A percentile compares a stretch with the other conserved stretches of the same genome.
Conservation (phyloP, 495 filamentous ascomycete species). For the Hypoxylon lienhwacheense region DNA sequence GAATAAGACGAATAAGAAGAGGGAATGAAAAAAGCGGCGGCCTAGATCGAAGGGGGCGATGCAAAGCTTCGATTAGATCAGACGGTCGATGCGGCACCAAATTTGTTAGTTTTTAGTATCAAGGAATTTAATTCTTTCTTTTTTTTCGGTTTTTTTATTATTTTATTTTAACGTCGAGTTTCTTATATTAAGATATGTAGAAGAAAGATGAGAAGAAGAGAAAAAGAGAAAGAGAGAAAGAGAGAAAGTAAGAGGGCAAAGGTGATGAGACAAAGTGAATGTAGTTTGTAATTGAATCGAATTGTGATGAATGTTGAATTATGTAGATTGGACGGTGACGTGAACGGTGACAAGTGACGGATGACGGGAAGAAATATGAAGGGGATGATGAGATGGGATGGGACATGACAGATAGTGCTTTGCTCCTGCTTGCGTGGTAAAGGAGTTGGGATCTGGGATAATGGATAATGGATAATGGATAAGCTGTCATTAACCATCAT, state of each 20-base stretch:
- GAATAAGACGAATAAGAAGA: slow-evolving; percentile 10
- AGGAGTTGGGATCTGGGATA: slow-evolving; percentile 26
- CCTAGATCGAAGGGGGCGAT: slow-evolving; percentile 13
- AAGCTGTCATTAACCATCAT: slow-evolving; percentile 32
- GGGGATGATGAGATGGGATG: slow-evolving; percentile 11
- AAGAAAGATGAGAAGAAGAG: too few species aligned
- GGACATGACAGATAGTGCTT: too few species aligned
- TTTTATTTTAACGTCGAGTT: not conserved
- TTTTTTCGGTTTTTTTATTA: not conserved
- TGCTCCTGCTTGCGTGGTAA: slow-evolving; percentile 5
- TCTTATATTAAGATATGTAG: slow-evolving; percentile 13
- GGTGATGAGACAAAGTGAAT: slow-evolving; percentile 23
- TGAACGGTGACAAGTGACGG: not conserved
- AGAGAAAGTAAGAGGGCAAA: slow-evolving; percentile 1
- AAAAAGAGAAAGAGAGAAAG: too few species aligned
- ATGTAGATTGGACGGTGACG: not conserved
- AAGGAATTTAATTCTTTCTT: not conserved
- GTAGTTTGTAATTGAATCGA: slow-evolving; percentile 10
- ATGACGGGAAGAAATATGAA: not conserved
- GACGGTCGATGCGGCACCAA: not conserved
- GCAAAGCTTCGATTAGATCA: slow-evolving; percentile 10
- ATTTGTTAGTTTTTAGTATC: not conserved
- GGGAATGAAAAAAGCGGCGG: slow-evolving; percentile 3
- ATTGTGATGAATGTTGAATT: too few species aligned
- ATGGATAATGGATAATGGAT: slow-evolving; percentile 24